phyloP scores from a whole-genome alignment of 257 asterid genomes.

The Solanum ossicruentum region DNA sequence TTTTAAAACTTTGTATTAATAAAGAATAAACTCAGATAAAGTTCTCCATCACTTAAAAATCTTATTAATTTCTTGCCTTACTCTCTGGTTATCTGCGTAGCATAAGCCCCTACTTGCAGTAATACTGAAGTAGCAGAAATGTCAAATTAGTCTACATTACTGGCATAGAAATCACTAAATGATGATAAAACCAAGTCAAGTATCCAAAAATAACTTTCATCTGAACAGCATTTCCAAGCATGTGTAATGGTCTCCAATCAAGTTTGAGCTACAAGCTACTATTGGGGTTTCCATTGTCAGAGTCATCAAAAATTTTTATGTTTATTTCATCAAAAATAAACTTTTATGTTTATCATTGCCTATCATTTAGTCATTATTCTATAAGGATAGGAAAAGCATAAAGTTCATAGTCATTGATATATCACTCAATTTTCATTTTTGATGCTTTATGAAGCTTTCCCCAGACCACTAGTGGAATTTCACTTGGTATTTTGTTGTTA shows the following conservation, averaged over 20 bases:
- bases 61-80: background rate
- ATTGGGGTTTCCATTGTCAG: background rate
- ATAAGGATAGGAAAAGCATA: background rate
- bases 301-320: background rate
- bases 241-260: background rate
- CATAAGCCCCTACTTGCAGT: background rate
- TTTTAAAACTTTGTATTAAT: background rate
- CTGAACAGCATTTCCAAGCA: background rate
- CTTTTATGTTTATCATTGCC: background rate
- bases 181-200: background rate
- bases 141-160: background rate
- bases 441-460: background rate
- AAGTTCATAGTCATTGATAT: background rate
- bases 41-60: background rate
- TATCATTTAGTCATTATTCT: background rate
- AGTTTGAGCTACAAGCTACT: background rate
- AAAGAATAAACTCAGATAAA: background rate
- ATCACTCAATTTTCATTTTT: background rate
- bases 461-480: background rate
- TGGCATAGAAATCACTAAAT: background rate
- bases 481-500: background rate
- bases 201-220: background rate
- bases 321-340: too few species aligned
- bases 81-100: background rate
- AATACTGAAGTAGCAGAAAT: background rate